Base-by-base conservation (phyloP, 495 filamentous ascomycete species). In the Mytilinidion resinicola region DNA sequence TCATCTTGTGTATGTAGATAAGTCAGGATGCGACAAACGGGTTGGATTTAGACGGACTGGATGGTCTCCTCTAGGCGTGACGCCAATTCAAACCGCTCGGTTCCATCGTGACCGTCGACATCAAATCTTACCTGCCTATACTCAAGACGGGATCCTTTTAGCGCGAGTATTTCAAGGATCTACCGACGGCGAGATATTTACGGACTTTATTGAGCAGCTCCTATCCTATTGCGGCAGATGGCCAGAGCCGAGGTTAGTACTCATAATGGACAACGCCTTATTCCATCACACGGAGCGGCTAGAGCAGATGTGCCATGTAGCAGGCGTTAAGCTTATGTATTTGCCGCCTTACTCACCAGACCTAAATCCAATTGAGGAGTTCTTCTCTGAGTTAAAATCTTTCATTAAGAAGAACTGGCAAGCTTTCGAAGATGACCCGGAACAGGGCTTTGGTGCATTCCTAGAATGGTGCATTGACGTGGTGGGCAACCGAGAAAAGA, bases 231-330 rank as follows among this genome's bases (percentile, higher is more conserved):
- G 60, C 57, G 62, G 70, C 35, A 69, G 43, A 60, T 77, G 52
- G 62, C 76, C 70, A 1, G 67, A 73, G 49, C 72, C 64, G 20
- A 74, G 70, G 46, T 76, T 70, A 34, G 73, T 78, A 9, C 41
- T 79, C 36, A 55, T 79, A 25, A 77, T 76, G 67, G 76, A 78
- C 53, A 77, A 78, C 66, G 68, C 70, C 17, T 75, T 72, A 15
- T 72, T 77, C 52, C 64, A 79, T 61, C 65, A 65, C 59, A 65
- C 61, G 4, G 63, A 72, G 6, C 47, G 61, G 39, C 60, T 76
- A n/a, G 44, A 72, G 47, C 51, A 72, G 37, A 57, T 76, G 55
- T 77, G 67, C 53, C 42, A 44, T 10, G 58, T 67, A 30, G 68
- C 70, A 33, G 70, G 76, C 19, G 74, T 78, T 0, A 72, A 67